Evolutionary conservation across 2,329 filamentous ascomycete species (phyloP).

Genomic region (Sporothrix variecibatus): DNA sequence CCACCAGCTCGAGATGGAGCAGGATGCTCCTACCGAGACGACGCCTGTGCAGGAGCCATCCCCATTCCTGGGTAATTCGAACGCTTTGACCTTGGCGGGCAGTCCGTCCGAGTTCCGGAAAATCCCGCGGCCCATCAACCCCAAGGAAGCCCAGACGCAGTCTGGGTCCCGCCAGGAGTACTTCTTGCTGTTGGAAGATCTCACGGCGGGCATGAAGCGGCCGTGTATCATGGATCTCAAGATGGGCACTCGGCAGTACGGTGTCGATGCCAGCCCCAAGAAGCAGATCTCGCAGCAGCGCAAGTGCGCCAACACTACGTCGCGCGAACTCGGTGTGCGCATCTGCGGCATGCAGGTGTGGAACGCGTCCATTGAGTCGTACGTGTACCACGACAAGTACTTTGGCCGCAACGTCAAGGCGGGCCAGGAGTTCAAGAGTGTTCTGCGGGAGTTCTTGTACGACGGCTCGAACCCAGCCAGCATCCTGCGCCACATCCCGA

Average conservation of each 20-base stretch:
- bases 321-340: conserved; percentile 84
- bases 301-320: conserved; percentile 92
- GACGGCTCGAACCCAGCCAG: conserved; percentile 81
- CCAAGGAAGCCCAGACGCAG: conserved; percentile 72
- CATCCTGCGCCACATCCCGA: conserved; percentile 82
- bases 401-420: conserved; percentile 87
- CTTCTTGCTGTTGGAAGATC: conserved; percentile 89
- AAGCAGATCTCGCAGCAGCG: conserved; percentile 90
- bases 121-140: conserved; percentile 67
- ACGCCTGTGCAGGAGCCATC: conserved; percentile 21
- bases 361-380: conserved; percentile 80
- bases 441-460: conserved; percentile 85
- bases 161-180: conserved; percentile 75
- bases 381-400: conserved; percentile 98
- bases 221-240: conserved; percentile 97
- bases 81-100: conserved; percentile 36
- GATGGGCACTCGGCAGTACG: conserved; percentile 97
- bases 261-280: conserved; percentile 85
- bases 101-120: conserved; percentile 45
- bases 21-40: background rate
- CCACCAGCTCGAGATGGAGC: background rate
- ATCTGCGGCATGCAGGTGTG: conserved; percentile 96
- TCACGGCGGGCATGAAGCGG: conserved; percentile 93
- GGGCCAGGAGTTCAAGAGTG: conserved; percentile 84
- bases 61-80: conserved; percentile 31